A percentile compares a stretch with the other conserved stretches of the same genome.
phyloP scores from a whole-genome alignment of 192 early-diverging fungal genomes.

The Umbelopsis sp. region DNA sequence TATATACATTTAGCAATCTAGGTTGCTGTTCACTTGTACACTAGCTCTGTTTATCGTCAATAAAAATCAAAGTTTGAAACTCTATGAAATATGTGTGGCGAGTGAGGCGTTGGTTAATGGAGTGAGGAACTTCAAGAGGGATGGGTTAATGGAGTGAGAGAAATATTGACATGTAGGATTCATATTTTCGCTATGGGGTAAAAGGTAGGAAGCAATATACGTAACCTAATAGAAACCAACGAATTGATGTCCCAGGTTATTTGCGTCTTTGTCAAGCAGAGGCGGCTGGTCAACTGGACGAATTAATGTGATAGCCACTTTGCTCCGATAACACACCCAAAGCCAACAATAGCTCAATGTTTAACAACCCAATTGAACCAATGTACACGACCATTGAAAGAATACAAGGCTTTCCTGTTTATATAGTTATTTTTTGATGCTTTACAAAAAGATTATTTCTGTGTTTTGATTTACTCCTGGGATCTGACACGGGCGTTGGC shows the following conservation, averaged over 20 bases:
- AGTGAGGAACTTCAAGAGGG: no score
- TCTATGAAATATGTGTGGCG: neutral
- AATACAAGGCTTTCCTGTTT: slow-evolving; percentile 16
- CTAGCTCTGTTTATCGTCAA: slow-evolving; percentile 11
- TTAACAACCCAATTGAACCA: neutral
- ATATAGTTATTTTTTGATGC: slow-evolving; percentile 16
- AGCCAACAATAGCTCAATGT: no score
- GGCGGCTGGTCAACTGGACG: no score
- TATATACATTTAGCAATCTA: slow-evolving; percentile 2
- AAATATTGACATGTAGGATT: no score
- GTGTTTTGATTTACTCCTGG: slow-evolving; percentile 63
- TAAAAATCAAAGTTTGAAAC: neutral
- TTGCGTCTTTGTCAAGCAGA: no score
- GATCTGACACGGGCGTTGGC: slow-evolving; percentile 81
- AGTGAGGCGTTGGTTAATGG: no score
- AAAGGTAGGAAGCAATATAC: no score
- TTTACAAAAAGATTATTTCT: slow-evolving; percentile 24
- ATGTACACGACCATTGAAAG: neutral
- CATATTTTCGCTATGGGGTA: no score
- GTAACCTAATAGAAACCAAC: no score
- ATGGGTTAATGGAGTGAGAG: no score
- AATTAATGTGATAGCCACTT: no score
- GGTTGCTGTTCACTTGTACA: neutral
- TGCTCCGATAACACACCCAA: neutral
- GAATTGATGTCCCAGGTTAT: no score